These are phyloP conservation scores for Solanum commersonii DNA, from an alignment of 257 asterid species.

Conservation along the genomic window DNA sequence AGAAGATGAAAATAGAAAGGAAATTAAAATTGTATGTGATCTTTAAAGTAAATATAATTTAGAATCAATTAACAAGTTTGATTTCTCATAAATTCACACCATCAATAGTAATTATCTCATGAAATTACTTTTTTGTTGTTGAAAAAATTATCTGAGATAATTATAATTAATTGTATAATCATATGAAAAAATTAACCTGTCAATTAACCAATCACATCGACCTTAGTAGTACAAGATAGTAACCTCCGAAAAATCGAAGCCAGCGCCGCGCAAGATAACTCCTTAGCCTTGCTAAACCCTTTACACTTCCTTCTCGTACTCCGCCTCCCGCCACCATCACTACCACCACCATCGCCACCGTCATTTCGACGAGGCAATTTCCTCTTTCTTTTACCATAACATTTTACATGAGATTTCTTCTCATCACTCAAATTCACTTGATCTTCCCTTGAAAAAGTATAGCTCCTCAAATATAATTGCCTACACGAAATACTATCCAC, in stretches of 20 bases:
- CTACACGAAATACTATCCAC: slow-evolving; percentile 82
- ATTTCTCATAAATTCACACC: neutral
- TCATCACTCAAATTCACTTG: slow-evolving; percentile 13
- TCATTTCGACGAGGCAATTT: neutral
- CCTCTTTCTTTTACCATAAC: slow-evolving; percentile 16
- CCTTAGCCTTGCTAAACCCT: slow-evolving; percentile 35
- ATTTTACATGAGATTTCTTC: slow-evolving; percentile 19
- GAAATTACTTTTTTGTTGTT: neutral
- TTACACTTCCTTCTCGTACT: slow-evolving; percentile 13
- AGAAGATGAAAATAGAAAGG: neutral
- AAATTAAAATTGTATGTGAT: neutral
- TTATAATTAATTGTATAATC: neutral
- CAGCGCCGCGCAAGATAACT: slow-evolving; percentile 28
- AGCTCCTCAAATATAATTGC: slow-evolving; percentile 75
- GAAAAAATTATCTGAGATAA: neutral
- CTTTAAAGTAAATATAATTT: neutral
- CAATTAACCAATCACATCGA: slow-evolving; percentile 52
- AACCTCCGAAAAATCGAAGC: slow-evolving; percentile 54
- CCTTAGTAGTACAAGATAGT: slow-evolving; percentile 69
- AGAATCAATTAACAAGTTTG: slow-evolving; percentile 5
- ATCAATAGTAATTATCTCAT: neutral
- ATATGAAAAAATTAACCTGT: neutral
- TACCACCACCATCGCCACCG: neutral
- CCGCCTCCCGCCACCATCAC: neutral
- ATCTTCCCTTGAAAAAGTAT: slow-evolving; percentile 75